Evolutionary conservation across 352 stramenopile genomes (phyloP).

Genomic region (Globisporangium heterothallicum): DNA sequence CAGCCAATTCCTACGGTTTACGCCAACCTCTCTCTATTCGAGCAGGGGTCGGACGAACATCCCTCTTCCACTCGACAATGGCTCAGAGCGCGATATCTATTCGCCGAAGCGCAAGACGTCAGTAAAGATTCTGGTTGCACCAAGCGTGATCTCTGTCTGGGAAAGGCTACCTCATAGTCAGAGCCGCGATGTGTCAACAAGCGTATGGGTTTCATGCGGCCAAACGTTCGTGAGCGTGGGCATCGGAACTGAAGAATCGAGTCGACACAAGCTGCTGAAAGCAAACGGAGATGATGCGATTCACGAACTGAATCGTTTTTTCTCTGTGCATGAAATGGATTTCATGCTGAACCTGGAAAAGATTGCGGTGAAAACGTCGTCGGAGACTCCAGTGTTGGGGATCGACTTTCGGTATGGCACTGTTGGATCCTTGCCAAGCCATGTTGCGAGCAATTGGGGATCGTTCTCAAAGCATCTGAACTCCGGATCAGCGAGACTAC

Average conservation of each 20-base stretch:
- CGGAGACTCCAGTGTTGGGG: constrained; percentile 25
- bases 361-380: constrained; percentile 42
- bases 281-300: constrained; percentile 15
- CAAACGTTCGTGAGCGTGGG: constrained; percentile 59
- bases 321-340: constrained; percentile 27
- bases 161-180: constrained; percentile 9
- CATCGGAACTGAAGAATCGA: constrained; percentile 26
- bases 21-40: background rate
- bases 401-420: constrained; percentile 38
- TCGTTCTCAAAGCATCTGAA: constrained; percentile 38
- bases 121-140: constrained; percentile 63
- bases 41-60: background rate
- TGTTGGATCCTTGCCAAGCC: constrained; percentile 25
- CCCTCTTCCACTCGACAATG: no score
- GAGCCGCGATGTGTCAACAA: constrained; percentile 11
- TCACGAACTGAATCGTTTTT: constrained; percentile 41
- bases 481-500: constrained; percentile 35
- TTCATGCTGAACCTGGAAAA: constrained; percentile 68
- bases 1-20: constrained; percentile 18
- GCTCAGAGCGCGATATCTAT: constrained; percentile 4
- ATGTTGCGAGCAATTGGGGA: constrained; percentile 46
- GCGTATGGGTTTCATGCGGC: constrained; percentile 46
- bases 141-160: constrained; percentile 63
- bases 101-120: constrained; percentile 16
- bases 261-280: constrained; percentile 14